A percentile compares a stretch with the other conserved stretches of the same genome.
phyloP scores from a whole-genome alignment of 192 early-diverging fungal genomes.

The Pilaira anomala region DNA sequence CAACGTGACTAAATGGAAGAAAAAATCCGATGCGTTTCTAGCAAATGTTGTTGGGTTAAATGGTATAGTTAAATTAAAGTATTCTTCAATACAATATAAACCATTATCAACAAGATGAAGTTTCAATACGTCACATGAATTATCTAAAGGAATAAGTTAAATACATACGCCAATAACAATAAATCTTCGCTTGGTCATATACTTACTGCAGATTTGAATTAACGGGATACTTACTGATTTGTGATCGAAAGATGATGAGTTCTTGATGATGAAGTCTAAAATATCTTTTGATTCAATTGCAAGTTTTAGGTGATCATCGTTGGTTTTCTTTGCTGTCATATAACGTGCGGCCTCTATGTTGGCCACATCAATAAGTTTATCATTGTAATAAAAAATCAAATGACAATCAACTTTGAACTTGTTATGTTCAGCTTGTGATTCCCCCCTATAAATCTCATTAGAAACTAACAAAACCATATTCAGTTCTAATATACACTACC shows the following conservation, averaged over 20 bases:
- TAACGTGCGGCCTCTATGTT: neutral
- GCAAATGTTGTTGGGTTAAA: too few species aligned
- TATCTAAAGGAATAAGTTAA: too few species aligned
- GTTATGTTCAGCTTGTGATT: neutral
- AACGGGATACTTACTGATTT: neutral
- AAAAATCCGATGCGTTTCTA: too few species aligned
- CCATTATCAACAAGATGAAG: too few species aligned
- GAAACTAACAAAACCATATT: too few species aligned
- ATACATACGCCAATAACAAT: too few species aligned
- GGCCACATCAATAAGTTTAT: neutral
- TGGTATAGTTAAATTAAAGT: too few species aligned
- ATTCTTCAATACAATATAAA: too few species aligned
- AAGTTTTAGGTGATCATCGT: conserved; percentile 5
- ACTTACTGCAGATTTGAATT: neutral
- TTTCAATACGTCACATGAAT: too few species aligned
- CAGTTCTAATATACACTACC: neutral
- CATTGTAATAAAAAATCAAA: neutral
- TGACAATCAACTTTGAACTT: neutral
- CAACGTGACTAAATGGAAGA: too few species aligned
- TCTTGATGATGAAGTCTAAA: neutral
- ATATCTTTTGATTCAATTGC: neutral
- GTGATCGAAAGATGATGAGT: neutral
- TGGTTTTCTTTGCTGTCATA: neutral
- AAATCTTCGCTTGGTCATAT: too few species aligned
- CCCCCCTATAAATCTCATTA: neutral